Conservation (phyloP, 2,329 filamentous ascomycete genomes). For the Cladosporium oxysporum region DNA sequence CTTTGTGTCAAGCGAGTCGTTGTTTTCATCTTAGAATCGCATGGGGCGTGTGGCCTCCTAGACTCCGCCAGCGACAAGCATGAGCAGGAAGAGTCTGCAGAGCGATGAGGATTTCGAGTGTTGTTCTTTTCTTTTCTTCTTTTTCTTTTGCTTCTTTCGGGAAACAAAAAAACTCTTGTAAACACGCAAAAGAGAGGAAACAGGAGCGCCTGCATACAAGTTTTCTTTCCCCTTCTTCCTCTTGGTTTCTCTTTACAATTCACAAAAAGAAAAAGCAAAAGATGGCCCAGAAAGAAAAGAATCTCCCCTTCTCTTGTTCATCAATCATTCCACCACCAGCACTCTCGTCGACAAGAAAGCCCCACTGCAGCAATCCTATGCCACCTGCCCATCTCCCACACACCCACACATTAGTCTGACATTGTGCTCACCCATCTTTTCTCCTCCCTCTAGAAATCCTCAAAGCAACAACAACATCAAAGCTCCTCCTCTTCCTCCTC, state of each 20-base stretch:
- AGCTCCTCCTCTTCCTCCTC: not conserved
- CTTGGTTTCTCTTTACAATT: not conserved
- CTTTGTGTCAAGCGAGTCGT: slow-evolving; percentile 7
- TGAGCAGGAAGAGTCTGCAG: slow-evolving; percentile 5
- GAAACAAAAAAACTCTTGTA: slow-evolving; percentile 1
- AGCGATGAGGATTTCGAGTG: not conserved
- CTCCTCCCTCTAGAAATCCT: not conserved
- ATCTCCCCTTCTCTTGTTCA: not conserved
- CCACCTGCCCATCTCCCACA: not conserved
- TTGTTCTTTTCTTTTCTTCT: not conserved
- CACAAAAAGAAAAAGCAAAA: not conserved
- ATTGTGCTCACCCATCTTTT: not conserved
- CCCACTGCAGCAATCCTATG: not conserved
- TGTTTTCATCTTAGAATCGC: not conserved
- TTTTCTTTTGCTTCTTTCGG: not conserved
- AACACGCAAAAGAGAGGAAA: slow-evolving; percentile 6
- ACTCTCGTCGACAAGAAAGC: not conserved
- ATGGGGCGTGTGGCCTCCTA: not conserved
- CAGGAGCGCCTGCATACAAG: slow-evolving; percentile 3
- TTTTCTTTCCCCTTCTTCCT: not conserved
- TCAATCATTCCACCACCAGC: not conserved
- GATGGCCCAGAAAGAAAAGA: not conserved
- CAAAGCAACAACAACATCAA: not conserved
- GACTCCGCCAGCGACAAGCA: slow-evolving; percentile 1
- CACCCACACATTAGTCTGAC: not conserved